These are phyloP conservation scores for Malassezia brasiliensis DNA, from an alignment of 1,284 basidiomycete genomes.

Conservation along the genomic window DNA sequence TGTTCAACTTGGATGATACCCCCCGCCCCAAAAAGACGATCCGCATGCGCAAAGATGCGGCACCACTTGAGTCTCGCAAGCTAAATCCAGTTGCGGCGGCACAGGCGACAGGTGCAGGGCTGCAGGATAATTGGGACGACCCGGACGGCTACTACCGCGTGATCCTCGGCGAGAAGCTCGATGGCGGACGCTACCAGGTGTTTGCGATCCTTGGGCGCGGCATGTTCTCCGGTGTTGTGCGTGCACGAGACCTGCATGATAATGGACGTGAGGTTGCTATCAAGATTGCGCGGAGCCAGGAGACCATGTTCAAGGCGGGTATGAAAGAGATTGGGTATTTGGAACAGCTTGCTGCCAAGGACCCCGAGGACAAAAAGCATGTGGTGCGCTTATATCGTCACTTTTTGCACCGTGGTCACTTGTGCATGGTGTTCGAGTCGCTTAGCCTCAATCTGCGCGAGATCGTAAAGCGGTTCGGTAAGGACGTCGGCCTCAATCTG, in stretches of 20 bases:
- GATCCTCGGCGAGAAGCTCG: conserved; percentile 74
- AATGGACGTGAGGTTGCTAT: conserved; percentile 71
- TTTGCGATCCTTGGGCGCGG: conserved; percentile 89
- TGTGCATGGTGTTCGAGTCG: conserved; percentile 92
- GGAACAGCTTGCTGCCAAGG: conserved; percentile 71
- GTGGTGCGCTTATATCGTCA: conserved; percentile 79
- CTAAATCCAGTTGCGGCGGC: neutral
- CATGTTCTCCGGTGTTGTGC: conserved; percentile 95
- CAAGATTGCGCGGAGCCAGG: conserved; percentile 90
- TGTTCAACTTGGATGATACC: conserved; percentile 39
- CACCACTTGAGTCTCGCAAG: neutral
- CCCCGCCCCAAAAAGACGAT: conserved; percentile 27
- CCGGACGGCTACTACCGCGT: conserved; percentile 90
- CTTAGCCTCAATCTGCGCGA: conserved; percentile 87
- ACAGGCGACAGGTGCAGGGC: conserved; percentile 17
- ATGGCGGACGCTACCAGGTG: conserved; percentile 91
- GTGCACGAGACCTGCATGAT: conserved; percentile 59
- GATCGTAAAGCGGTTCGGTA: conserved; percentile 96
- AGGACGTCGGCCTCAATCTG: conserved; percentile 92
- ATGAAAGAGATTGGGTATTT: conserved; percentile 84
- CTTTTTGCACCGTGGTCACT: conserved; percentile 91
- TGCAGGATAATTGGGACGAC: conserved; percentile 59
- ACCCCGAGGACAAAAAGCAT: conserved; percentile 94
- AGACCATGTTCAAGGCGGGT: conserved; percentile 95
- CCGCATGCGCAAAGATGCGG: conserved; percentile 9